Evolutionary conservation across 768 basidiomycete species (phyloP), one percentile per base, ranked within the genome.

Genomic region (Macrolepiota dolichaula): DNA sequence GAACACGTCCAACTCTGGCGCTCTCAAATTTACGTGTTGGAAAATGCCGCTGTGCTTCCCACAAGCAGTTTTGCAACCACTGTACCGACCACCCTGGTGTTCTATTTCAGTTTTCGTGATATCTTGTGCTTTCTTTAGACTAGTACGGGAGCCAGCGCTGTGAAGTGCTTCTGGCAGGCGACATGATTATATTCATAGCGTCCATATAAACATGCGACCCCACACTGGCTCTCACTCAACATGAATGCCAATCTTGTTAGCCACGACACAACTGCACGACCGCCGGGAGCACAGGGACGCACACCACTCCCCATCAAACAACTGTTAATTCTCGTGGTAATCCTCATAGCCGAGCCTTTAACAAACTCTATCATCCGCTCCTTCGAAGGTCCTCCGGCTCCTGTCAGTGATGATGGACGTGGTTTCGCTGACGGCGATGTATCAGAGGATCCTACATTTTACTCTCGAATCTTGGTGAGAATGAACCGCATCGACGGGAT

Each of bases 321-420:
- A 54, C 62, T 81, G 4, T 68, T 76, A 51, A 72, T 79, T 51
- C 63, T 77, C n/a, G 70, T 69, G 54, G 62, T 76, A 47, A 70
- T 80, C 32, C 78, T 79, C 63, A 67, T 78, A 19, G 68, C 77
- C 15, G 81, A 81, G 63, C 79, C 80, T 4, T 68, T 81, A 12
- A 77, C 79, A 24, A 72, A 73, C 4, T 72, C 74, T 0, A 79
- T 80, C 35, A 75, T 81, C 27, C 77, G 78, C 57, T 79, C 79
- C 2, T 81, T 82, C 63, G 70, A 78, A 36, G 76, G 75, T 49
- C 74, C 52, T 22, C 29, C 32, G 25, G 29, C 15, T 27, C 47
- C 47, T 12, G 12, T 19, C 79, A 57, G 71, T 79, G 37, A 72
- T 80, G 38, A 68, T 74, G 47, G 72, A 76, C 29, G 76, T 75